Conservation (phyloP, 495 filamentous ascomycete species). For the Penicillium ucsense region DNA sequence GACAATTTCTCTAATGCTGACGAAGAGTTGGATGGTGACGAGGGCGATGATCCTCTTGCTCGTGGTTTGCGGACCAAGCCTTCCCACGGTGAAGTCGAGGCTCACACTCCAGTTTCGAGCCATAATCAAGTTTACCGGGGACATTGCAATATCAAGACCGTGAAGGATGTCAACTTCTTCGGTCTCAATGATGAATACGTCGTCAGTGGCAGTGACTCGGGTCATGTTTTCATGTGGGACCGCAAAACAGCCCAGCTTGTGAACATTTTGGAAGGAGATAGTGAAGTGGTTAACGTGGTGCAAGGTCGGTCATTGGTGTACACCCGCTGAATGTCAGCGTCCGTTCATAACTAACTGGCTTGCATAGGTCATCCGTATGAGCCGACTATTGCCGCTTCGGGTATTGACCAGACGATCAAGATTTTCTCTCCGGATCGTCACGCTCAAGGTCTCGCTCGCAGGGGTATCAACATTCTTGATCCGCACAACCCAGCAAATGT, state of each 20-base stretch:
- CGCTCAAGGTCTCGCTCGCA: conserved; percentile 47
- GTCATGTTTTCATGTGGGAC: conserved; percentile 66
- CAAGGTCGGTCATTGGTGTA: conserved; percentile 35
- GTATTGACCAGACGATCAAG: conserved; percentile 69
- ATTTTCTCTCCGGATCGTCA: conserved; percentile 59
- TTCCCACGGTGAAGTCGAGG: conserved; percentile 39
- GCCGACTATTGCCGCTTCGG: conserved; percentile 58
- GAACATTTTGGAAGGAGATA: conserved; percentile 62
- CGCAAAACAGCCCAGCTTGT: conserved; percentile 52
- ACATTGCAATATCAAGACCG: conserved; percentile 65
- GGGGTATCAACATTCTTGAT: conserved; percentile 45
- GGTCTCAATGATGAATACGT: conserved; percentile 68
- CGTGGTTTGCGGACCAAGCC: conserved; percentile 13
- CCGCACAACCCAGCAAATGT: conserved; percentile 30
- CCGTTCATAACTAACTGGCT: not conserved
- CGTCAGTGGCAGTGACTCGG: conserved; percentile 59
- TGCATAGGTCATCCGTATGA: conserved; percentile 56
- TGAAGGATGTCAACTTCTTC: conserved; percentile 69
- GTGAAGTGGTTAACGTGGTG: conserved; percentile 66
- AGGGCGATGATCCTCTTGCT: not conserved
- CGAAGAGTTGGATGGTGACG: conserved; percentile 5
- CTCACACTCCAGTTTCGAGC: conserved; percentile 44
- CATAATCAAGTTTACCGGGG: conserved; percentile 53
- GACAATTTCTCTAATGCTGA: conserved; percentile 4
- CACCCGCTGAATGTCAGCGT: too few relatives aligned